A percentile compares a stretch with the other conserved stretches of the same genome.
These are phyloP conservation scores for Rutstroemia sp. DNA, from an alignment of 2,329 filamentous ascomycete genomes.

Conservation along the genomic window DNA sequence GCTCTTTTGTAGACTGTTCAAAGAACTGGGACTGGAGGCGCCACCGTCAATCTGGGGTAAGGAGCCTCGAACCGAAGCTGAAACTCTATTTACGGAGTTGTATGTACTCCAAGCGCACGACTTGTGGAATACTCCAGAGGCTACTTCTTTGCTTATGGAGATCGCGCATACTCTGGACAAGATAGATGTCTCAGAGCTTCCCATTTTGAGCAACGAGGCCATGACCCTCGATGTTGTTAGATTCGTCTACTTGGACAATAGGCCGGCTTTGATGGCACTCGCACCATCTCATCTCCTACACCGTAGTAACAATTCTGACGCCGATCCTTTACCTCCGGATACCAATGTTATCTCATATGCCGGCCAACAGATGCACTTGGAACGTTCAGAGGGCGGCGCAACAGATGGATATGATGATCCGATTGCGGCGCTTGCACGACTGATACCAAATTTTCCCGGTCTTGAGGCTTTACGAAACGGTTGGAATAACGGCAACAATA, in stretches of 20 bases:
- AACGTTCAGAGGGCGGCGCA: constrained; percentile 1
- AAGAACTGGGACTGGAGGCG: constrained; percentile 69
- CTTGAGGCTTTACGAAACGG: constrained; percentile 1
- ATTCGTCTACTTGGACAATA: constrained; percentile 29
- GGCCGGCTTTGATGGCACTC: constrained; percentile 26
- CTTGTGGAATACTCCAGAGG: constrained; percentile 65
- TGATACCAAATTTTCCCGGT: constrained; percentile 15
- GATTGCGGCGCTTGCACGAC: constrained; percentile 21
- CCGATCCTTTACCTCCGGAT: constrained; percentile 29
- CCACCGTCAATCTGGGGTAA: constrained; percentile 81
- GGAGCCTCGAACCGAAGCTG: constrained; percentile 43
- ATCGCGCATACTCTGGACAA: constrained; percentile 41
- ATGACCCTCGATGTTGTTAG: constrained; percentile 28
- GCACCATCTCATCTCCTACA: constrained; percentile 26
- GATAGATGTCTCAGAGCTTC: constrained; percentile 12
- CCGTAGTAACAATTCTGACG: constrained; percentile 28
- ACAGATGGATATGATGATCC: constrained; percentile 19
- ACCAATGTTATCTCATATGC: constrained; percentile 26
- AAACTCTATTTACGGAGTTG: constrained; percentile 54
- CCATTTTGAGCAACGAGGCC: constrained; percentile 16
- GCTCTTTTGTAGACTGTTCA: constrained; percentile 75
- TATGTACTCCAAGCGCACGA: constrained; percentile 62
- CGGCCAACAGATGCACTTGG: constrained; percentile 14
- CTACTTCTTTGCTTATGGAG: constrained; percentile 53
- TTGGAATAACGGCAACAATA: background rate